phyloP scores from a whole-genome alignment of 2,329 filamentous ascomycete genomes.

The Lasiodiplodia sp. region DNA sequence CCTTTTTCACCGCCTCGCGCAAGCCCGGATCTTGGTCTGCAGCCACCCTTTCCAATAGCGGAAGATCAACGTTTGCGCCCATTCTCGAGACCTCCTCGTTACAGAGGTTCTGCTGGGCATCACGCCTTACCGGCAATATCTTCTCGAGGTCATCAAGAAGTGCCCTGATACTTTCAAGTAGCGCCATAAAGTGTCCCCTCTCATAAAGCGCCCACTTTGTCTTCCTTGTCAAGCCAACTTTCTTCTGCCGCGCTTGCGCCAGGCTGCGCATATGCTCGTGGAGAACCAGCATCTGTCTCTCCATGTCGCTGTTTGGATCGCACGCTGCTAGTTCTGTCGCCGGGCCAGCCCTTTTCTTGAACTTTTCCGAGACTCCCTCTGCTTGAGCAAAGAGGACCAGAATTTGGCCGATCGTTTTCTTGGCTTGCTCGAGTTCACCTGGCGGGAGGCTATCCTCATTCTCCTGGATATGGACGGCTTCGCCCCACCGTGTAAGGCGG shows the following conservation, averaged over 20 bases:
- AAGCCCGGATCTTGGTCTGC: not conserved
- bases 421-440: not conserved
- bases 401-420: not conserved
- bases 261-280: conserved; percentile 1
- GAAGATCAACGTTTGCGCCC: not conserved
- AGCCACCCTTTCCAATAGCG: not conserved
- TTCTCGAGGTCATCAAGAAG: not conserved
- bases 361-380: not conserved
- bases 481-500: conserved; percentile 8
- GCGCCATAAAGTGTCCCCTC: not conserved
- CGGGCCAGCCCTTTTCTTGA: not conserved
- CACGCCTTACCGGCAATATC: not conserved
- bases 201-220: conserved; percentile 17
- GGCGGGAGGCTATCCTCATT: not conserved
- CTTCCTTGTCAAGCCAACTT: not conserved
- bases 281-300: not conserved
- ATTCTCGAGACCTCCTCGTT: not conserved
- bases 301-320: not conserved
- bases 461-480: not conserved
- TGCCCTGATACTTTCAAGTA: not conserved
- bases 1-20: not conserved
- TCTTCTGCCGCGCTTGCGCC: not conserved
- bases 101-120: not conserved
- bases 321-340: not conserved
- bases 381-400: not conserved